Conservation (phyloP, 441 rosid species). For the Brassica hybrid region DNA sequence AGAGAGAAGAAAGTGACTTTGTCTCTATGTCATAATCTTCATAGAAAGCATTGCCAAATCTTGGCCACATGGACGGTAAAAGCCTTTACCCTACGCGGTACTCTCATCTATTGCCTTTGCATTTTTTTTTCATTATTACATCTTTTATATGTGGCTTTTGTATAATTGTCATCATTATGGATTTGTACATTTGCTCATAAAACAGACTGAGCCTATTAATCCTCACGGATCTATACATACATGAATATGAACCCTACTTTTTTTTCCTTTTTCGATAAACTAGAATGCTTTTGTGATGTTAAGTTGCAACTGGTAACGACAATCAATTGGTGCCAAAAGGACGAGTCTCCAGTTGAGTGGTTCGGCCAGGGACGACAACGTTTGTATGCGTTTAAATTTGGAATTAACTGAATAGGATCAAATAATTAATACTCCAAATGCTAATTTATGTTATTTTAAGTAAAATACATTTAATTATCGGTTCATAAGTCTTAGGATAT, state of each 20-base stretch:
- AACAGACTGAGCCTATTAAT: conserved; percentile 41
- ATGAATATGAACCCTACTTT: conserved; percentile 39
- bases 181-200: conserved; percentile 31
- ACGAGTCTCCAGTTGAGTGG: conserved; percentile 29
- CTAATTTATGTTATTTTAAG: neutral
- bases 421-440: neutral
- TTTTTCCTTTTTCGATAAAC: conserved; percentile 20
- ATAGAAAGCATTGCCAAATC: conserved; percentile 47
- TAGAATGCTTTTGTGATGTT: conserved; percentile 34
- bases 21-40: conserved; percentile 48
- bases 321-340: conserved; percentile 20
- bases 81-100: conserved; percentile 46
- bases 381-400: conserved; percentile 12
- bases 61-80: conserved; percentile 48
- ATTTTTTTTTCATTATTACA: conserved; percentile 43
- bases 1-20: conserved; percentile 41
- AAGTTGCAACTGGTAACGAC: conserved; percentile 35
- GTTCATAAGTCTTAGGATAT: conserved; percentile 2
- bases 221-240: conserved; percentile 43
- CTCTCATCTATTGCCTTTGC: conserved; percentile 34
- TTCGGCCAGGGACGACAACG: conserved; percentile 6
- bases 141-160: conserved; percentile 31
- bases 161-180: conserved; percentile 39
- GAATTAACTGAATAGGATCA: neutral
- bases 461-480: neutral